phyloP scores from a whole-genome alignment of 1,139 yeast species.

The Pichia sp. region DNA sequence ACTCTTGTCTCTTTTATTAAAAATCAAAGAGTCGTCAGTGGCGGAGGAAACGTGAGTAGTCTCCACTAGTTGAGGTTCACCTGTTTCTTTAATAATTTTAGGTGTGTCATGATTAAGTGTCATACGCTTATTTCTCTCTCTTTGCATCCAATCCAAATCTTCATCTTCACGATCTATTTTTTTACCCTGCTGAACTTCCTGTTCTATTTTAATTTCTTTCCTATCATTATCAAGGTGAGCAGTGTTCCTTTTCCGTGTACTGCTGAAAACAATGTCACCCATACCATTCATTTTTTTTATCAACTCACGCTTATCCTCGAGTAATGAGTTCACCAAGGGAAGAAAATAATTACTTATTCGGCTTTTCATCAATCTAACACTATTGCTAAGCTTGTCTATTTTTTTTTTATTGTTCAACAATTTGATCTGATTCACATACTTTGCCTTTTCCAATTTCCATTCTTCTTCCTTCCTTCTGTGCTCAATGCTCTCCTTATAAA shows the following conservation, averaged over 20 bases:
- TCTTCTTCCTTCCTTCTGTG: not conserved
- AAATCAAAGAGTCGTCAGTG: slow-evolving; percentile 28
- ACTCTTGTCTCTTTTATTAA: not conserved
- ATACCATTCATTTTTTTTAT: not conserved
- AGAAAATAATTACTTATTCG: slow-evolving; percentile 8
- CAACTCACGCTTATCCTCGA: slow-evolving; percentile 1
- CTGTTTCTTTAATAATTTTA: slow-evolving; percentile 5
- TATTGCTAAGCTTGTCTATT: slow-evolving; percentile 3
- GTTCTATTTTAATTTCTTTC: slow-evolving; percentile 38
- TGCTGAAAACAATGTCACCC: slow-evolving; percentile 5
- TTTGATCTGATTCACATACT: slow-evolving; percentile 1
- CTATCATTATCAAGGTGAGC: slow-evolving; percentile 35
- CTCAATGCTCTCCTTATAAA: not conserved
- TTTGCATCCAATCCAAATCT: slow-evolving; percentile 28
- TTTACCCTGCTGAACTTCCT: slow-evolving; percentile 20
- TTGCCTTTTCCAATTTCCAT: slow-evolving; percentile 3
- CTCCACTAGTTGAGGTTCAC: not conserved
- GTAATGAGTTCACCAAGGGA: slow-evolving; percentile 10
- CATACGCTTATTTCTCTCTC: slow-evolving; percentile 31
- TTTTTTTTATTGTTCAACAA: slow-evolving; percentile 4
- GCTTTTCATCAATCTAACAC: slow-evolving; percentile 7
- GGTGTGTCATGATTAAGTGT: slow-evolving; percentile 30
- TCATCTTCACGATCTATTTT: slow-evolving; percentile 29
- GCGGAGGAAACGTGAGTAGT: not conserved
- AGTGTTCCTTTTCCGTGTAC: not conserved